Base-by-base conservation (phyloP, 306 rosid genomes). In the Cucumis melo region DNA sequence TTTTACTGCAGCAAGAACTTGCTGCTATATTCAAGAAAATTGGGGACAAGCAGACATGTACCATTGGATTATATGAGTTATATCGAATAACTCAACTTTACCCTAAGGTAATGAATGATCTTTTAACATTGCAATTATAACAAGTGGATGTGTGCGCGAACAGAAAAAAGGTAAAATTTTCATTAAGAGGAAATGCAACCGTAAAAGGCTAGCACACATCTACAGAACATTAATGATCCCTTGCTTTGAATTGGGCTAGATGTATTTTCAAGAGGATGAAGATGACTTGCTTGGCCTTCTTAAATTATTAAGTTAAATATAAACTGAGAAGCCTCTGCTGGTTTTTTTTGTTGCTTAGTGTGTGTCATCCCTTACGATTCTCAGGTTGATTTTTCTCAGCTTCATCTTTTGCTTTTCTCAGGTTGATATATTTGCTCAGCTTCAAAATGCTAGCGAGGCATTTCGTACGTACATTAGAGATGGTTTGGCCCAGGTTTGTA, bases 11-110 rank as follows among this genome's bases (percentile, higher is more conserved):
- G 99, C 98, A 89, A 95, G 99, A 95, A 86, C 93, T 95, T 78
- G 99, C 93, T 82, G 96, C 99, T 38, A 95, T 95, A 82, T 95
- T 95, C 84, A 95, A 95, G 88, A 95, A 95, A 89, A 95, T 95
- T 73, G 99, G 99, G 7, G 99, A 95, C 82, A 95, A 95, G 90
- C 99, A 95, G 86, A 95, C 98, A 34, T 95, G 99, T 85, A 85
- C 92, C 63, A 95, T 89, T 84, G 99, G 99, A 83, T 87, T 95
- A 27, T 88, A 87, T 78, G 99, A 95, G 73, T 86, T 95, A 20
- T 95, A 92, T 81, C 92, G 97, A 61, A 95, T 95, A 61, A 95
- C 98, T 74, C 99, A 95, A 50, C 87, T 95, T 78, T 95, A 95
- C 88, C 99, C 99, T 6, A 84, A 91, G 90, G 99, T 91, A 78